These are phyloP conservation scores for Ustilago tritici DNA, from an alignment of 1,284 basidiomycete genomes.

Conservation along the genomic window DNA sequence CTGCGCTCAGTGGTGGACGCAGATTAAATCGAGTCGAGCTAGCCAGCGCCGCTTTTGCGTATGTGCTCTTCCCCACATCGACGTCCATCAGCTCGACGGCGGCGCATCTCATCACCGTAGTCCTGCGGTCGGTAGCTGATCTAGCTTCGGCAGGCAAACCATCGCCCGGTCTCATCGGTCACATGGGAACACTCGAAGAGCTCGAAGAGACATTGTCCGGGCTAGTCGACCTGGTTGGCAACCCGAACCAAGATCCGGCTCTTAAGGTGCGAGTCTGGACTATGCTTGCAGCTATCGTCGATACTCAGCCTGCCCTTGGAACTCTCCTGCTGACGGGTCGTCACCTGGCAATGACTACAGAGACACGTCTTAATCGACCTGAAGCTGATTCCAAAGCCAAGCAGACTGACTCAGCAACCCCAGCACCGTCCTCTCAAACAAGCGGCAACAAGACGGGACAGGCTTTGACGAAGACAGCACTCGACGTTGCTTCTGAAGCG, in stretches of 20 bases:
- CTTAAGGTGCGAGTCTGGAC: conserved; percentile 83
- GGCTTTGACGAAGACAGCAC: conserved; percentile 57
- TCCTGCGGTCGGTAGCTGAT: conserved; percentile 48
- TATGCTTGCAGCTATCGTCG: conserved; percentile 83
- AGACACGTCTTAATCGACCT: conserved; percentile 41
- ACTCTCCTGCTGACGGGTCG: conserved; percentile 82
- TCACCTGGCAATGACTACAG: conserved; percentile 71
- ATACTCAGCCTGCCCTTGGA: conserved; percentile 88
- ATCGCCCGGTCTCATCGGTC: conserved; percentile 53
- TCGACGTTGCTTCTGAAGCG: conserved; percentile 75
- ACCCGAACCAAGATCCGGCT: conserved; percentile 76
- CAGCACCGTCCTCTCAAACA: conserved; percentile 21
- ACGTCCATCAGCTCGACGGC: conserved; percentile 53
- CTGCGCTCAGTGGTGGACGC: conserved; percentile 28
- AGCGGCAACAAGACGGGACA: conserved; percentile 22
- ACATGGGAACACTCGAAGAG: conserved; percentile 67
- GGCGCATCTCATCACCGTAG: conserved; percentile 53
- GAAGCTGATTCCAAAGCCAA: conserved; percentile 58
- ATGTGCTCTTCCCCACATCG: conserved; percentile 47
- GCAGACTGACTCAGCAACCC: conserved; percentile 36
- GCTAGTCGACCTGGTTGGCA: conserved; percentile 58
- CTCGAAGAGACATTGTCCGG: conserved; percentile 55
- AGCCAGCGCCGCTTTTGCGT: conserved; percentile 48
- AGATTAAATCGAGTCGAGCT: conserved; percentile 49
- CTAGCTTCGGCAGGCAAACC: conserved; percentile 23